Conservation (phyloP, 2,329 filamentous ascomycete species). For the Sclerotinia nivalis region DNA sequence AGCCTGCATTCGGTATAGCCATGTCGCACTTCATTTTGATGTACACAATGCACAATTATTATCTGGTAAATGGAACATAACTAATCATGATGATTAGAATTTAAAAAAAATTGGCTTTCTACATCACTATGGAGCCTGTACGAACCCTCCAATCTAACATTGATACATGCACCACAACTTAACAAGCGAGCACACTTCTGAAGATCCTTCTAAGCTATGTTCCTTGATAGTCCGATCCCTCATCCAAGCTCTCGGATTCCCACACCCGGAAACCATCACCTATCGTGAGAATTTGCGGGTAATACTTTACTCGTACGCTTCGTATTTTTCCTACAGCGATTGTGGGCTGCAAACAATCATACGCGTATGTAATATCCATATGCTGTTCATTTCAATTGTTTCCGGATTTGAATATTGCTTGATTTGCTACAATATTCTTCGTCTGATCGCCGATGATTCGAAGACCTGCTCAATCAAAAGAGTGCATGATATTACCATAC, state of each 20-base stretch:
- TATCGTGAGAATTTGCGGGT: background rate
- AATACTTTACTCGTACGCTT: conserved; percentile 7
- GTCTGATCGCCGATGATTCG: conserved; percentile 21
- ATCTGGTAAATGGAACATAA: conserved; percentile 12
- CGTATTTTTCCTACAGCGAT: conserved; percentile 3
- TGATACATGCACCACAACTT: conserved; percentile 10
- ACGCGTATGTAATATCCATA: background rate
- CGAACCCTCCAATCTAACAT: conserved; percentile 20
- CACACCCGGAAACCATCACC: conserved; percentile 15
- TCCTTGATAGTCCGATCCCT: conserved; percentile 22
- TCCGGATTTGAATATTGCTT: conserved; percentile 1
- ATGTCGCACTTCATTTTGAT: conserved; percentile 15
- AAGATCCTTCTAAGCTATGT: conserved; percentile 15
- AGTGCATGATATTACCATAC: conserved; percentile 20
- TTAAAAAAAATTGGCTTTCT: background rate
- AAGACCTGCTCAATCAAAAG: conserved; percentile 20
- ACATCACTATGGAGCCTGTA: background rate
- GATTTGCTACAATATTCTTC: conserved; percentile 5
- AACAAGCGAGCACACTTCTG: conserved; percentile 18
- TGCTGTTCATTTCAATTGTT: background rate
- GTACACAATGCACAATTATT: conserved; percentile 6
- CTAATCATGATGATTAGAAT: background rate
- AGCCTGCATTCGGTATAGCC: conserved; percentile 8
- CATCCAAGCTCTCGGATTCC: conserved; percentile 24
- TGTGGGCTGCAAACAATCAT: background rate